Evolutionary conservation across 306 rosid species (phyloP).

Genomic region (Lupinus albus): DNA sequence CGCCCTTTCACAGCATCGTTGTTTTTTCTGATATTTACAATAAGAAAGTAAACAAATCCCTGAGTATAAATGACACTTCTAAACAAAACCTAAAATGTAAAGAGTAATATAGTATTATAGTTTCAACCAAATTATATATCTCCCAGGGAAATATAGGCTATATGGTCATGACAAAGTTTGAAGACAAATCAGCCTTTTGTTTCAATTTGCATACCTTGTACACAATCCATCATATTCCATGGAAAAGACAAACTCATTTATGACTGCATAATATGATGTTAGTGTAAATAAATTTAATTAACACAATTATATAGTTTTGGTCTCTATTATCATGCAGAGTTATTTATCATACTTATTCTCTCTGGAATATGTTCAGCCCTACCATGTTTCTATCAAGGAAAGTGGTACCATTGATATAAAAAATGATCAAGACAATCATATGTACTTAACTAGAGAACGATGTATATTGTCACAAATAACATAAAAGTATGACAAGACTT

Average conservation of each 20-base stretch:
- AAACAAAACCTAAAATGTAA: not conserved
- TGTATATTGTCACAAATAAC: not conserved
- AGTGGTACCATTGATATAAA: not conserved
- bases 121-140: slow-evolving; percentile 10
- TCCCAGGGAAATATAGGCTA: not conserved
- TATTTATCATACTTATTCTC: slow-evolving; percentile 8
- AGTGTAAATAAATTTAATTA: not conserved
- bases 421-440: slow-evolving; percentile 7
- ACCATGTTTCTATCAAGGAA: slow-evolving; percentile 7
- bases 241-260: not conserved
- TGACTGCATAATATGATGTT: not conserved
- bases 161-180: not conserved
- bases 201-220: not conserved
- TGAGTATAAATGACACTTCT: not conserved
- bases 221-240: no score
- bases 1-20: slow-evolving; percentile 55
- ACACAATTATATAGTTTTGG: not conserved
- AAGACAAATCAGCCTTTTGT: no score
- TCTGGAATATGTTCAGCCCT: not conserved
- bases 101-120: not conserved
- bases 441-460: slow-evolving; percentile 1
- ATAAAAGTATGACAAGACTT: not conserved
- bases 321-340: not conserved
- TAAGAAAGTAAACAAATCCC: not conserved
- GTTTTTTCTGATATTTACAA: slow-evolving; percentile 57